Base-by-base conservation (phyloP, 441 rosid genomes). In the Pelargonium cotyledonis region DNA sequence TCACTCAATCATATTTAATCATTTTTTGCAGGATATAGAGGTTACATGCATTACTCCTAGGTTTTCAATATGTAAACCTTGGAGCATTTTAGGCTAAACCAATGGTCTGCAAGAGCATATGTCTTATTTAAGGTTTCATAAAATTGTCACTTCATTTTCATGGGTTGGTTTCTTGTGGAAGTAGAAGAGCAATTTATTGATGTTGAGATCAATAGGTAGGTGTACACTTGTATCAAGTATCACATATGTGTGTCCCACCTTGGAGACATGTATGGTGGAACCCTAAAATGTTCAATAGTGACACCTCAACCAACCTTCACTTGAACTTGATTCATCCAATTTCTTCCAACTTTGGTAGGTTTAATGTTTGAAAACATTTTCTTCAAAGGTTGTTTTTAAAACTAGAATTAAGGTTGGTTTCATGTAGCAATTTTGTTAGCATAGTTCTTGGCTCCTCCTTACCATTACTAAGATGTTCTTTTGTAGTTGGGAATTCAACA, bases 221-320 rank as follows among this genome's bases (percentile, higher is more conserved):
- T 49, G 12, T 49, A 11, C 55, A 49, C 55, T 49, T 49, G 55
- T 10, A 49, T 14, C 55, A 49, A 49, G 16, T 49, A 14, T 49
- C 15, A 35, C 40, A n/a, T n/a, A 49, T 49, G 15, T 49, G 55
- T 14, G 18, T 11, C 15, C 55, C 55, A 49, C 5, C 55, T 11
- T 49, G 15, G 55, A 12, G 55, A 49, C 55, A 49, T 49, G n/a
- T 49, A 49, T 10, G 55, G 55, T 49, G 55, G 55, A 49, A 49
- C 55, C 55, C 55, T 49, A 49, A 49, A 49, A 49, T 9, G 55
- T 18, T 49, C 55, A 10, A 49, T 49, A 14, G 6, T 49, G 55
- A 49, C 55, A 49, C 9, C 55, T 49, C 55, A 49, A 49, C 55
- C 15, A 49, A 49, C 55, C 55, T 49, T 49, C 55, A 49, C 55